Percentiles rank a stretch among this genome's conserved stretches.
Evolutionary conservation across 805 yeast genomes (phyloP).

Genomic region (Candida montana): DNA sequence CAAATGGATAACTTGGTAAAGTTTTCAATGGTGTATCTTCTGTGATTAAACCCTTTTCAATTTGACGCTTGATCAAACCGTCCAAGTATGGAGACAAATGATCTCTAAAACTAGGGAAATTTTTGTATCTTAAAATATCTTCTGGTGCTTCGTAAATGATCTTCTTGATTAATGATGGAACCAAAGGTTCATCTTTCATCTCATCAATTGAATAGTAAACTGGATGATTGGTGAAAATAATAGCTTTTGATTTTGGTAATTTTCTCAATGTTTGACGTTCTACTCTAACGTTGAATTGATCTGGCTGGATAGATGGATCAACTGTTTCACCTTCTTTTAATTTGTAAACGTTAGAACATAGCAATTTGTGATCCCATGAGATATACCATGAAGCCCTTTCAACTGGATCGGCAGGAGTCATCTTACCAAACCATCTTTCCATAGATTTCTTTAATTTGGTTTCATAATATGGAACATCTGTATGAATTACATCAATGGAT

Average conservation of each 20-base stretch:
- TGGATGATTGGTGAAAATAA: conserved; percentile 73
- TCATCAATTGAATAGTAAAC: conserved; percentile 75
- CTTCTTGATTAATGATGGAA: conserved; percentile 60
- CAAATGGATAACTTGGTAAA: conserved; percentile 58
- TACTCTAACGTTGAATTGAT: conserved; percentile 60
- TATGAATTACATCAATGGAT: conserved; percentile 58
- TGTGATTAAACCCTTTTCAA: conserved; percentile 47
- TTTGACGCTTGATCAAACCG: conserved; percentile 50
- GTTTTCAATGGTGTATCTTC: conserved; percentile 56
- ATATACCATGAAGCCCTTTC: conserved; percentile 75
- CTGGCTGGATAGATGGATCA: conserved; percentile 38
- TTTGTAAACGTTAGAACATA: conserved; percentile 51
- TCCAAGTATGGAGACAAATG: conserved; percentile 57
- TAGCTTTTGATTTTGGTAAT: conserved; percentile 58
- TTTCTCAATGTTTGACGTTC: conserved; percentile 69
- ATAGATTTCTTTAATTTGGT: conserved; percentile 60
- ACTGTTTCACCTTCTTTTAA: conserved; percentile 40
- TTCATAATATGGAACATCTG: conserved; percentile 64
- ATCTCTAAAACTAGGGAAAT: conserved; percentile 52
- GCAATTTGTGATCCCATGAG: conserved; percentile 65
- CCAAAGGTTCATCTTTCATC: conserved; percentile 74
- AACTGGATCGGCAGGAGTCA: conserved; percentile 57
- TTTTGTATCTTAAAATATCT: conserved; percentile 58
- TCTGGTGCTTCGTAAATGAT: conserved; percentile 64
- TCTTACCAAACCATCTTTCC: conserved; percentile 66